Conservation (phyloP, 2,329 filamentous ascomycete species). For the Beauveria bassiana region DNA sequence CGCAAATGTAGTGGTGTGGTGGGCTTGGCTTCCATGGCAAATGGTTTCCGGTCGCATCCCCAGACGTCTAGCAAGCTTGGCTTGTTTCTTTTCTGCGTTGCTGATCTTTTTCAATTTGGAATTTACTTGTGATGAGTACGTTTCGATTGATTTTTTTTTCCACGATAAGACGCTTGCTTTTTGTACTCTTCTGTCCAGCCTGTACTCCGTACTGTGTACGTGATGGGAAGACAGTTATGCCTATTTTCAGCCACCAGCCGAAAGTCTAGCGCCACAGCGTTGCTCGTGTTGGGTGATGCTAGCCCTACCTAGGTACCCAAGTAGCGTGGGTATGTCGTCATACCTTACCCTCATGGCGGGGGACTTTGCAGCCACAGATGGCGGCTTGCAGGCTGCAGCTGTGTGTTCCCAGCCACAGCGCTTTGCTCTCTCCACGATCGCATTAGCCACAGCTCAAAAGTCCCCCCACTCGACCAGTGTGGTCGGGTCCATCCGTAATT, state of each 20-base stretch:
- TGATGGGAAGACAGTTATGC: not conserved
- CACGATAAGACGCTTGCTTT: not conserved
- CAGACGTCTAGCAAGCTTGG: not conserved
- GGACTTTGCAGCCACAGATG: not conserved
- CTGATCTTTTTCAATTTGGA: not conserved
- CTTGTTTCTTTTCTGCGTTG: not conserved
- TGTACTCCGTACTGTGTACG: not conserved
- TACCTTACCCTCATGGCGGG: not conserved
- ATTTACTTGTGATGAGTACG: not conserved
- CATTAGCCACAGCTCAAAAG: not conserved
- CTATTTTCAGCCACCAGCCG: not conserved
- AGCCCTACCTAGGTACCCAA: not conserved
- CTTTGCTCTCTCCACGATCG: not conserved
- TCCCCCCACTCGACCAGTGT: not conserved
- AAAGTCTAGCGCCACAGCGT: slow-evolving; percentile 4
- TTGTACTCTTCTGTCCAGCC: no score
- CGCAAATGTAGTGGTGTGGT: not conserved
- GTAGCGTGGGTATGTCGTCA: not conserved
- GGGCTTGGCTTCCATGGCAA: not conserved
- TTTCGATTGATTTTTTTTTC: not conserved
- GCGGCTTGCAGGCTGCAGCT: not conserved
- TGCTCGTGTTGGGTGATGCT: not conserved
- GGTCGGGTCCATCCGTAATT: not conserved
- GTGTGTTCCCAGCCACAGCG: not conserved
- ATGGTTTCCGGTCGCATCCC: not conserved